Evolutionary conservation across 345 rosid genomes (phyloP), one percentile per base, ranked within the genome.

Genomic region (Salix brachista): DNA sequence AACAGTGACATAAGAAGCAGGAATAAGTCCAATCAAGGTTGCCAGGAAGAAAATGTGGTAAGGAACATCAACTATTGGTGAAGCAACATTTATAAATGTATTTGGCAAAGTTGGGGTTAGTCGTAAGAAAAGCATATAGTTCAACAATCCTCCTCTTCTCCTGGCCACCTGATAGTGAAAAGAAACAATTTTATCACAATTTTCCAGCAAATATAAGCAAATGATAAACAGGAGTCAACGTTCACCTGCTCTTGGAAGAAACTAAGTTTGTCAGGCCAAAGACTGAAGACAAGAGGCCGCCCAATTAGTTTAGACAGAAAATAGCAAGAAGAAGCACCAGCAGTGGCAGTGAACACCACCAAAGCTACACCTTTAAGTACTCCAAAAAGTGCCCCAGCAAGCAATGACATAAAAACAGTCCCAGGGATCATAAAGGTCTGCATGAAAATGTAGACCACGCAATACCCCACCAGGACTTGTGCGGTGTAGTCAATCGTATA

Each of bases 371-470:
- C 97, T 88, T 87, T 90, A 71, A 86, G 77, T 41, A 89, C 94
- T 41, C 97, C 99, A 79, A 95, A 95, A 67, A 95, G 90, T 44
- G 97, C 87, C 78, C 97, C 99, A 66, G 99, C 99, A 80, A 95
- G 97, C 80, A 95, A 84, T 13, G 97, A 89, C 97, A 95, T 93
- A 79, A 95, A 95, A 79, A 93, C 90, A 21, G 96, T 93, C 80
- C 97, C 96, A 0, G 96, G 99, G 67, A 95, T 91, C 97, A 95
- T 91, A 81, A 93, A 95, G 28, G 99, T 95, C 79, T 95, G 97
- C 97, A 95, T 93, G 84, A 89, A 93, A 30, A 95, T 89, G 70
- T 91, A 93, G 42, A 95, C 92, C 42, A 87, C 56, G 74, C 91
- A 89, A 84, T 95, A 95, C 9, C 97, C 97, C 30, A 91, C 87